Base-by-base conservation (phyloP, 2,329 filamentous ascomycete genomes). In the Neurospora sp. region DNA sequence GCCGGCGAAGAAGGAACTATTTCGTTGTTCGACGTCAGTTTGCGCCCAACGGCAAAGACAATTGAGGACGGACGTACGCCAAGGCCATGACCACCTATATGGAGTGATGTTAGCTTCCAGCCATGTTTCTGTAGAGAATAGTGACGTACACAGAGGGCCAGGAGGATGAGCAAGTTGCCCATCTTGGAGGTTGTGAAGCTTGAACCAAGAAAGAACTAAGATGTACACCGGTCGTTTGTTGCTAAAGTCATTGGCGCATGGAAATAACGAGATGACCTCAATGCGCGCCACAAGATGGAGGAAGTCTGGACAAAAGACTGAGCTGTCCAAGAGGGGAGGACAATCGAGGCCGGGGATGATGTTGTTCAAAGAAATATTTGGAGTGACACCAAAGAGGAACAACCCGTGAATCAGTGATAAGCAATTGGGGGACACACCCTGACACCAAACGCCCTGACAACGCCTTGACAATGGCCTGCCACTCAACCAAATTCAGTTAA, bases 1-100 rank as follows among this genome's bases (percentile, higher is more conserved):
- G 81, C 96, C 96, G 75, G 95, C 94, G 70, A 97, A 86, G 80
- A 98, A 97, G 71, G 96, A 98, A 76, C 95, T 97, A 79, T 75
- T 71, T 66, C 58, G 67, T 38, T 36, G 68, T 70, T 67, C 70
- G 70, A 76, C n/a, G 73, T 75, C 70, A 75, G 74, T 42, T 70
- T 74, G 67, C 38, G 68, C 67, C 67, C 28, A 17, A 39, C 68
- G 66, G 52, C 46, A 52, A 36, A 23, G 72, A 74, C 68, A 76
- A 71, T 75, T 70, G 39, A 17, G 62, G 46, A 33, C 42, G 33
- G 42, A 82, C 85, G 72, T 84, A 88, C 86, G 85, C 84, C 77
- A 87, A 75, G 72, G 86, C 85, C 86, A 88, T 88, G 72, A 88
- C 82, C 77, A 84, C 81, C 84, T 86, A 70, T 69, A 2, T 38